Evolutionary conservation across 331 rosid species (phyloP), one percentile per base, ranked within the genome.

Genomic region (Prunus yedoensis): DNA sequence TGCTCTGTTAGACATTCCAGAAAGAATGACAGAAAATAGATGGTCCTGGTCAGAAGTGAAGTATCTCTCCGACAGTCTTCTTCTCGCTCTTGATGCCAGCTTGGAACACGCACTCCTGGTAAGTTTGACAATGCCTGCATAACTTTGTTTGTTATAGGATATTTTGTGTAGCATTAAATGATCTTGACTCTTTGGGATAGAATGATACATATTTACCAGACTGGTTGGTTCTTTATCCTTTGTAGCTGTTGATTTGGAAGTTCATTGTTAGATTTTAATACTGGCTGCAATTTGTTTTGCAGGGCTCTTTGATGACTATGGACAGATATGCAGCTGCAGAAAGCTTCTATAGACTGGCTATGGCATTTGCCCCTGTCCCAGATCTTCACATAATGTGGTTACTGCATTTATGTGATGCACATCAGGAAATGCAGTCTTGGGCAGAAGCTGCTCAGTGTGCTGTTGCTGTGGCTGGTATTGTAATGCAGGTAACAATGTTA

Each of bases 361-460:
- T 90, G 97, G 97, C 99, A 61, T 94, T 94, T 84, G 96, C 99
- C 62, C 97, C 97, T 14, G 99, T 94, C 74, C 99, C 97, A 69
- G 99, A 94, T 89, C 99, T 94, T 81, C 97, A 94, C 88, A 94
- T 94, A 76, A 92, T 94, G 99, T 92, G 99, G 99, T 84, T 94
- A 80, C 91, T 94, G 65, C 99, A 94, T 88, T 83, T 94, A 43
- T 94, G 99, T 79, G 99, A 94, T 79, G 99, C 99, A 2, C 99
- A 94, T 79, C 97, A 92, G 74, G 97, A 94, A 90, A 90, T 94
- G 96, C 97, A 92, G 80, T 94, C 99, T 25, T 92, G 97, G 97
- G 99, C 99, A 15, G 99, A 94, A 89, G 93, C 99, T 78, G 99
- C 99, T 75, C 99, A 94, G 83, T 94, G 99, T 84, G 97, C 99